These are phyloP conservation scores for Candida tetrigidarum DNA, from an alignment of 1,139 yeast species.

Conservation along the genomic window DNA sequence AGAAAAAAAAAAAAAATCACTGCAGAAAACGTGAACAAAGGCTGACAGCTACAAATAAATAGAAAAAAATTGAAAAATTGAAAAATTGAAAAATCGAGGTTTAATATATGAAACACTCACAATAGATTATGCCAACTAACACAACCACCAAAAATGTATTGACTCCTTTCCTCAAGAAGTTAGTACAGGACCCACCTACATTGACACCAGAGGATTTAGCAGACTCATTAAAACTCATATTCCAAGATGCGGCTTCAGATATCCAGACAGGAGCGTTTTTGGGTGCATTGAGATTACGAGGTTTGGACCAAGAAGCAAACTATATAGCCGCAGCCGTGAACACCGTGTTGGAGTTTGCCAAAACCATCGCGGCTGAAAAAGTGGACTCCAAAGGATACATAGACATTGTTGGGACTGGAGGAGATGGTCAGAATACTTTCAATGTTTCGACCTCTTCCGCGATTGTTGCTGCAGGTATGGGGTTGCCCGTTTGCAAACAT, in stretches of 20 bases:
- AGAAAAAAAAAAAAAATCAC: constrained; percentile 1
- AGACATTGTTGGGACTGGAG: constrained; percentile 98
- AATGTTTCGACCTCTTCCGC: constrained; percentile 96
- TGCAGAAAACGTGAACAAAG: too few species aligned
- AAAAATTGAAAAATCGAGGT: neutral
- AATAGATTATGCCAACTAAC: neutral
- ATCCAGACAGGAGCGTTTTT: constrained; percentile 80
- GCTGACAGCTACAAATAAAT: too few species aligned
- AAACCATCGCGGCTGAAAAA: constrained; percentile 43
- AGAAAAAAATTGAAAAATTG: too few species aligned
- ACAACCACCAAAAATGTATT: constrained; percentile 32
- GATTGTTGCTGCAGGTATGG: constrained; percentile 92
- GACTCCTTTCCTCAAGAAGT: constrained; percentile 67
- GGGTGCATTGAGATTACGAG: constrained; percentile 71
- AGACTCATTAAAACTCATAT: constrained; percentile 61
- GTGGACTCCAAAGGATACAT: constrained; percentile 61
- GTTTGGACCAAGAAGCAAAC: constrained; percentile 81
- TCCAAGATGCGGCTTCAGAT: constrained; percentile 63
- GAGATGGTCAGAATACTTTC: constrained; percentile 96
- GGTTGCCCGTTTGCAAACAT: constrained; percentile 81
- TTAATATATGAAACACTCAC: neutral
- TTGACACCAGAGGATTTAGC: constrained; percentile 65
- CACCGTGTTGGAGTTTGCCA: constrained; percentile 67
- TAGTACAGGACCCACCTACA: constrained; percentile 60
- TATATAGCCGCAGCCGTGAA: constrained; percentile 86